Evolutionary conservation across 495 filamentous ascomycete genomes (phyloP).

Genomic region (Neurospora sp.): DNA sequence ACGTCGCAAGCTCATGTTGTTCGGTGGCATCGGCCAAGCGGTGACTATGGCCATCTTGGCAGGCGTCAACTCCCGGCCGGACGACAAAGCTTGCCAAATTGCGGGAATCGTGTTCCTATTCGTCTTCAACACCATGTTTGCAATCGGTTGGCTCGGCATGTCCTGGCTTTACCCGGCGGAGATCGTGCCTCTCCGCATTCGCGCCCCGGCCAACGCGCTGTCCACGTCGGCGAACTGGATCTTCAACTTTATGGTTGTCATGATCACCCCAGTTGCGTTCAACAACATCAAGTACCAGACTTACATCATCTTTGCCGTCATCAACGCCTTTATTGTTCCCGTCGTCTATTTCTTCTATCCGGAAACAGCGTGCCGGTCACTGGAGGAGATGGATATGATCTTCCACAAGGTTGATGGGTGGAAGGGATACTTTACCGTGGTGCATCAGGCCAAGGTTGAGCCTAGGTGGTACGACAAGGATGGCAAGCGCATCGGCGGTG

Average conservation of each 20-base stretch:
- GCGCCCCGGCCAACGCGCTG: constrained; percentile 64
- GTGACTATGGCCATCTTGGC: constrained; percentile 59
- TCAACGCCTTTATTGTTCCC: constrained; percentile 63
- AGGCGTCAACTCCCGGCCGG: constrained; percentile 26
- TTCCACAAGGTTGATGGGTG: constrained; percentile 50
- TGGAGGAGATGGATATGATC: constrained; percentile 69
- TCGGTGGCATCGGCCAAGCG: constrained; percentile 60
- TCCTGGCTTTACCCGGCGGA: constrained; percentile 58
- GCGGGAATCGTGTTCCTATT: constrained; percentile 47
- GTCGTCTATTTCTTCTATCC: constrained; percentile 68
- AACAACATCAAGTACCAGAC: constrained; percentile 57
- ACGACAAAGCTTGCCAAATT: constrained; percentile 22
- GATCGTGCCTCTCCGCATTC: constrained; percentile 61
- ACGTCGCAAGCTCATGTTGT: constrained; percentile 61
- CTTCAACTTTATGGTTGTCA: constrained; percentile 54
- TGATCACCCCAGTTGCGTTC: constrained; percentile 64
- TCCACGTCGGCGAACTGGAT: constrained; percentile 57
- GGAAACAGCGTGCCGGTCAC: constrained; percentile 60
- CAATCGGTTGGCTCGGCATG: constrained; percentile 46
- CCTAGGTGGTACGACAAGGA: constrained; percentile 50
- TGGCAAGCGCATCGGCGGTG: background rate
- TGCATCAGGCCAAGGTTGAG: constrained; percentile 47
- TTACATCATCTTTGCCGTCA: constrained; percentile 72
- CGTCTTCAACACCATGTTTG: constrained; percentile 38
- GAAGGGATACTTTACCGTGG: constrained; percentile 47